Percentiles rank a stretch among this genome's conserved stretches.
These are phyloP conservation scores for Chytriomyces confervae DNA, from an alignment of 192 early-diverging fungal genomes.

Conservation along the genomic window DNA sequence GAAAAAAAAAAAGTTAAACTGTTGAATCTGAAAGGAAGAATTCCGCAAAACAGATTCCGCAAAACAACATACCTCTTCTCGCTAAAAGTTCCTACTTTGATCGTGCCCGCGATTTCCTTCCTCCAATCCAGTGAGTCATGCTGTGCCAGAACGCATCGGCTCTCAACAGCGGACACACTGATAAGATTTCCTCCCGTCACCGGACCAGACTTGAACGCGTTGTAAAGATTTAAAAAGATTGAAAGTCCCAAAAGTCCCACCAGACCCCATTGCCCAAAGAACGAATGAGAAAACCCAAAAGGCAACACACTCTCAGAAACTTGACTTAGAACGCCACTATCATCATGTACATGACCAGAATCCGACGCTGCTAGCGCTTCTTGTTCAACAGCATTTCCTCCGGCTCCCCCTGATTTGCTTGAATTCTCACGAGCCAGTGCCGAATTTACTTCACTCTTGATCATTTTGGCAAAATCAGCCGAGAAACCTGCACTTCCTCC, in stretches of 20 bases:
- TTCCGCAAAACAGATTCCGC: no score
- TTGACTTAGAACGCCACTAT: neutral
- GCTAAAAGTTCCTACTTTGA: neutral
- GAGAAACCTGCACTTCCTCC: conserved; percentile 63
- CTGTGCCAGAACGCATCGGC: neutral
- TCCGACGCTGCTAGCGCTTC: neutral
- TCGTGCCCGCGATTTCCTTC: conserved; percentile 1
- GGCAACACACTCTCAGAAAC: conserved; percentile 29
- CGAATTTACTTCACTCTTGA: conserved; percentile 50
- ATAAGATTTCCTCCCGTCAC: neutral
- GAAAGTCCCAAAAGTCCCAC: conserved; percentile 21
- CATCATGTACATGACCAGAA: neutral
- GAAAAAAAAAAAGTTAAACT: neutral
- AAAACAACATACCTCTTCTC: conserved; percentile 14
- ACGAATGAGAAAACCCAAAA: conserved; percentile 32
- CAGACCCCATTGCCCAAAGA: conserved; percentile 28
- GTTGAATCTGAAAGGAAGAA: no score
- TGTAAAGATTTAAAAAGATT: conserved; percentile 15
- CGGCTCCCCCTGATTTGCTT: conserved; percentile 2
- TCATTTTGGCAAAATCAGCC: conserved; percentile 48
- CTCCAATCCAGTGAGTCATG: conserved; percentile 27
- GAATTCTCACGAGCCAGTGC: conserved; percentile 15
- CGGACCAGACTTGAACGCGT: neutral
- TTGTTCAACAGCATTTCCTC: neutral
- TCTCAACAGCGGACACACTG: neutral